Base-by-base conservation (phyloP, 768 basidiomycete genomes). In the Amanita jacksonii region DNA sequence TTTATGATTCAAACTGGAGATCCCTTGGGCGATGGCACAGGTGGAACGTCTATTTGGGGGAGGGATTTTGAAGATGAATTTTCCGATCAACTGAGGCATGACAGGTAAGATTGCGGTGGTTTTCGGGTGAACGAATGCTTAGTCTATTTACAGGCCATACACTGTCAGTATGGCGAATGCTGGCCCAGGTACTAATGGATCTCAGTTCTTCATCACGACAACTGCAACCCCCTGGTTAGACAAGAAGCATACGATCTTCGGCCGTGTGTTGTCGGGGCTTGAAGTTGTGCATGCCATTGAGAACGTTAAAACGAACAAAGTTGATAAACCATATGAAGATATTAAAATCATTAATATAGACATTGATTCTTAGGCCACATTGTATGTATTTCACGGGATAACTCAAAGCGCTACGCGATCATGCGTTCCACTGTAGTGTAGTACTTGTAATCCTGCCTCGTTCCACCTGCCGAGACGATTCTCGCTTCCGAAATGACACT, bases 1-100 rank as follows among this genome's bases (percentile, higher is more conserved):
- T 99, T 99, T 57, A 94, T 94, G 92, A 85, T 96, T 45, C 92
- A 96, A 69, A 94, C 91, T 3, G 91, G 91, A 24, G 91, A 94
- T 55, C 92, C 92, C 2, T 66, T 92, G n/a, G 91, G 88, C 16
- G 89, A 96, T 63, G 92, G 91, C 4, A 93, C 91, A 1, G 91
- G 91, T 12, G 92, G 92, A 10, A 79, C 72, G 39, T 89, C 85
- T 9, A 88, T 94, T 47, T 96, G 92, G 90, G 90, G 81, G 2
- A 62, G 67, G 43, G 86, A 91, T 33, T 93, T 94, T 52, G 91
- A 91, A 57, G 90, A 97, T 57, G 94, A 98, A 63, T 91, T 98
- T 55, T 73, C 81, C 15, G 83, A 92, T 51, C 83, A 87, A 35
- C 65, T 92, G 48, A 83, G 80, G 62, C 93, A 97, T 61, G 92